Conservation (phyloP, 306 rosid species). For the Mimosa bimucronata region DNA sequence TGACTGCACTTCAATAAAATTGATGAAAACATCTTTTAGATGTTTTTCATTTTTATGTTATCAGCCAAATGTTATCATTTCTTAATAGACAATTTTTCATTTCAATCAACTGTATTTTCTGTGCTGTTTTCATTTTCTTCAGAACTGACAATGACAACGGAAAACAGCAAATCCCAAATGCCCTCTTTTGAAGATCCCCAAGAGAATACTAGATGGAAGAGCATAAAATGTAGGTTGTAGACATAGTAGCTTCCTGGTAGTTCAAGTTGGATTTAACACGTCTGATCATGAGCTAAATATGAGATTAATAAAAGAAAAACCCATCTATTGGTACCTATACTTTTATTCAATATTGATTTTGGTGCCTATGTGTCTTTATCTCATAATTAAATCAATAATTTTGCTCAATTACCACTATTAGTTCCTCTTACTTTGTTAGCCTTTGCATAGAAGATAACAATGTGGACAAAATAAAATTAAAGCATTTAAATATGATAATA, state of each 20-base stretch:
- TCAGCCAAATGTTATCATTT: not conserved
- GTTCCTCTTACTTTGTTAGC: too few relatives aligned
- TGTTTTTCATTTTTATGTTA: not conserved
- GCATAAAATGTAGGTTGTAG: not conserved
- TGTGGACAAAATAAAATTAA: too few relatives aligned
- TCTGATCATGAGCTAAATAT: not conserved
- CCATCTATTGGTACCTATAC: too few relatives aligned
- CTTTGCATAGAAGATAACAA: too few relatives aligned
- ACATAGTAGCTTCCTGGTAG: not conserved
- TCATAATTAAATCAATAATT: too few relatives aligned
- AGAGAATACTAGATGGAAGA: not conserved
- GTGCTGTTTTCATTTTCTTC: not conserved
- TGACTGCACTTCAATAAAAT: not conserved
- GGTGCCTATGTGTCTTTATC: too few relatives aligned
- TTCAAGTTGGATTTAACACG: not conserved
- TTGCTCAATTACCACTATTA: too few relatives aligned
- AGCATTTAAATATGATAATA: too few relatives aligned
- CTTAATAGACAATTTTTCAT: not conserved
- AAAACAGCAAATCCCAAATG: not conserved
- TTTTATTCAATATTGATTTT: too few relatives aligned
- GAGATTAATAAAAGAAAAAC: not conserved
- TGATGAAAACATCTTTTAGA: not conserved
- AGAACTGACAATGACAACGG: not conserved
- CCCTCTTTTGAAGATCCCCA: not conserved
- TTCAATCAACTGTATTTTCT: not conserved